Base-by-base conservation (phyloP, 1,284 basidiomycete genomes). In the Ustilago tritici region DNA sequence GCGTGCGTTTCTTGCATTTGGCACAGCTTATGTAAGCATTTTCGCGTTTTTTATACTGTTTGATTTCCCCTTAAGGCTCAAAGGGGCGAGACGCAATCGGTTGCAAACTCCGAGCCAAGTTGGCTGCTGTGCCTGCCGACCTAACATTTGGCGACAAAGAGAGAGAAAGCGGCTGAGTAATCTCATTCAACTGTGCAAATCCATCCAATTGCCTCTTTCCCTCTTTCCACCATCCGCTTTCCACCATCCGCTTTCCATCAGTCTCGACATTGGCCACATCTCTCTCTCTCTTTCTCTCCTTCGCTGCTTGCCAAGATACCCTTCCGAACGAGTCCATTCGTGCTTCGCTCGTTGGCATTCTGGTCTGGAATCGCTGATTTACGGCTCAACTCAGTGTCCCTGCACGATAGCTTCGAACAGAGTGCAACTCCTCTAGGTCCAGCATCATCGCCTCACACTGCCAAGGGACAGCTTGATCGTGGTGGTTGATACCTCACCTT, bases 121-220 rank as follows among this genome's bases (percentile, higher is more conserved):
- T 28, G 23, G 23, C 23, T 28, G 23, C 0, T 28, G 23, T 28
- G 23, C 3, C 3, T 28, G 23, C 3, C 23, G 23, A 28, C 23
- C 23, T 28, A 28, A 54, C 31, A 31, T 50, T 5, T 49, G 23
- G 23, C 3, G 23, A 28, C 23, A 28, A 28, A 28, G 23, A 3
- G 23, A 28, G 23, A 40, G 5, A 49, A 23, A 23, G 23, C 23
- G 23, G 23, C 23, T 28, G 23, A 28, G 23, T 3, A 28, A 28
- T 28, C 23, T 28, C 0, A 28, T 28, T 28, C 3, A 28, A 28
- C 23, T 28, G 23, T 28, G 23, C 50, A 47, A 49, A 43, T 55
- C 41, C 50, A 58, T 55, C 63, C 61, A 4, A 15, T 17, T 43
- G 1, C 52, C 49, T 34, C 46, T 35, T 23, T 58, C 40, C 49